Percentiles rank a stretch among this genome's conserved stretches.
Evolutionary conservation across 2,329 filamentous ascomycete genomes (phyloP).

Genomic region (Penicillium sp.): DNA sequence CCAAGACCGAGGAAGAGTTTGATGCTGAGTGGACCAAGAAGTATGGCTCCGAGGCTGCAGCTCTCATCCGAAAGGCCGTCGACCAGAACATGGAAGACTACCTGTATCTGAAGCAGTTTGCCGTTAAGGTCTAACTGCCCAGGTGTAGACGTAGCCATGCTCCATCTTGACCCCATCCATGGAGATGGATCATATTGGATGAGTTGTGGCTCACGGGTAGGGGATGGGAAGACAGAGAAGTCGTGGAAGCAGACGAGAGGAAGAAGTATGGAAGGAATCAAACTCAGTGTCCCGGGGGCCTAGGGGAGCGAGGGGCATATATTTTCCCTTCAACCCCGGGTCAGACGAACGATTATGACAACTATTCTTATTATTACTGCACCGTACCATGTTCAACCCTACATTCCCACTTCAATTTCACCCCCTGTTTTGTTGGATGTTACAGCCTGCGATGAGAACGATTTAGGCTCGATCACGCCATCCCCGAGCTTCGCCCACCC

Average conservation of each 20-base stretch:
- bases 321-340: neutral
- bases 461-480: constrained; percentile 36
- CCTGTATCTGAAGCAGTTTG: constrained; percentile 68
- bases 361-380: constrained; percentile 7
- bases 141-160: neutral
- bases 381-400: constrained; percentile 3
- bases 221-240: neutral
- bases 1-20: constrained; percentile 57
- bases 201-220: neutral
- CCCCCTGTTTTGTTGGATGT: neutral
- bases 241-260: neutral
- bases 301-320: neutral
- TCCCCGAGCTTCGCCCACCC: constrained; percentile 15
- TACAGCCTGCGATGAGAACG: constrained; percentile 28
- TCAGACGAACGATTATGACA: neutral
- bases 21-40: constrained; percentile 64
- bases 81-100: constrained; percentile 64
- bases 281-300: neutral
- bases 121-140: constrained; percentile 53
- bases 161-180: neutral
- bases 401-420: neutral
- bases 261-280: constrained; percentile 5
- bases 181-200: neutral
- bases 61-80: constrained; percentile 62
- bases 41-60: constrained; percentile 63